Evolutionary conservation across 768 basidiomycete genomes (phyloP).

Genomic region (Mycena rosella): DNA sequence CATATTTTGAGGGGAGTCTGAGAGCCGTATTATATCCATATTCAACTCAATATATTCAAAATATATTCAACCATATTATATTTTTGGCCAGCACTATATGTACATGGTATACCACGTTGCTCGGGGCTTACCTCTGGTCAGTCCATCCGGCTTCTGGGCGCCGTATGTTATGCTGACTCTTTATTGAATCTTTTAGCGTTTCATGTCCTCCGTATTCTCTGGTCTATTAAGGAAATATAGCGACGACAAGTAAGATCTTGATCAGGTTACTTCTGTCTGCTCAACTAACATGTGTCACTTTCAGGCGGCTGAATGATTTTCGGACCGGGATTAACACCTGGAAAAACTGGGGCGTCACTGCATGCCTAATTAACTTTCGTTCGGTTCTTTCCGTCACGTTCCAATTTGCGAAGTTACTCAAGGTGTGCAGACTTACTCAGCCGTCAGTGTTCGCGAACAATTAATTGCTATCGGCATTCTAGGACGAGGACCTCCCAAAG

Average conservation of each 20-base stretch:
- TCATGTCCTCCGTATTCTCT: constrained; percentile 24
- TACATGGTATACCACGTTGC: constrained; percentile 22
- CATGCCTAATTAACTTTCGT: constrained; percentile 32
- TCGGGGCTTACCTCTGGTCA: constrained; percentile 25
- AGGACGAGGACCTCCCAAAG: constrained; percentile 24
- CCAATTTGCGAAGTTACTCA: constrained; percentile 23
- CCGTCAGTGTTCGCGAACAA: background rate
- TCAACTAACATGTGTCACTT: background rate
- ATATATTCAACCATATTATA: no score
- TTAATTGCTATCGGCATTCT: background rate
- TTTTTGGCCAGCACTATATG: no score
- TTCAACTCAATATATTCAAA: no score
- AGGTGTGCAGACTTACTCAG: constrained; percentile 15
- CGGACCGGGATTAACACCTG: constrained; percentile 16
- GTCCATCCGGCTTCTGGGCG: background rate
- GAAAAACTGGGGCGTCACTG: constrained; percentile 27
- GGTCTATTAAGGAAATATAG: constrained; percentile 15
- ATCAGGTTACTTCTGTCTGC: background rate
- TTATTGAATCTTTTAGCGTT: constrained; percentile 12
- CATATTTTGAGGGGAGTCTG: no score
- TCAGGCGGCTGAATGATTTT: constrained; percentile 20
- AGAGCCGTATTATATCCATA: no score
- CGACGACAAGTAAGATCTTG: background rate
- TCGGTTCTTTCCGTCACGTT: constrained; percentile 19
- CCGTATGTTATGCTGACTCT: background rate